Conservation (phyloP, 495 filamentous ascomycete species). For the Aspergillus cavernicola region DNA sequence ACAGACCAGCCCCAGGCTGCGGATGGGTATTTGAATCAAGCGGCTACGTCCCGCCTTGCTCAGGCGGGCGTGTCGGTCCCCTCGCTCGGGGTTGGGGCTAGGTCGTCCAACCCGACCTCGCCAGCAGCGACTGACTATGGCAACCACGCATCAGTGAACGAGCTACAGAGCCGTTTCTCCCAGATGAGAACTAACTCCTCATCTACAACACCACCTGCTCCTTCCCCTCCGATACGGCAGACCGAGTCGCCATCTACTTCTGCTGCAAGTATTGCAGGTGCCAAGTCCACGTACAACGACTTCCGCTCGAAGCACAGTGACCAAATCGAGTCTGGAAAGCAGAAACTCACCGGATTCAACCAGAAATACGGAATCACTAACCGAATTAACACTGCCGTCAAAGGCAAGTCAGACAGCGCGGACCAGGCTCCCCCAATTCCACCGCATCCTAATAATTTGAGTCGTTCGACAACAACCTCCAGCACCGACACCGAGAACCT, state of each 20-base stretch:
- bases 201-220: conserved; percentile 17
- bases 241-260: conserved; percentile 53
- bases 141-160: conserved; percentile 47
- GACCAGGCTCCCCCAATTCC: conserved; percentile 19
- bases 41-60: conserved; percentile 62
- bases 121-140: conserved; percentile 13
- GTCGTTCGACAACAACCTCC: conserved; percentile 12
- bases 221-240: conserved; percentile 41
- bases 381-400: conserved; percentile 36
- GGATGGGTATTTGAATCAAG: conserved; percentile 60
- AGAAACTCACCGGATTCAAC: conserved; percentile 52
- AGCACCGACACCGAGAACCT: conserved; percentile 12
- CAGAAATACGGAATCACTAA: conserved; percentile 20
- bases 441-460: conserved; percentile 27
- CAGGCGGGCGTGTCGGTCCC: conserved; percentile 81
- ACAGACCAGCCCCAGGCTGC: conserved; percentile 18
- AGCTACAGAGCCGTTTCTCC: conserved; percentile 67
- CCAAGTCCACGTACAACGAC: conserved; percentile 58
- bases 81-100: conserved; percentile 64
- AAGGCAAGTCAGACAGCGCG: conserved; percentile 32
- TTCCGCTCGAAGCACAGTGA: conserved; percentile 70
- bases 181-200: conserved; percentile 43
- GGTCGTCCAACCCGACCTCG: conserved; percentile 4
- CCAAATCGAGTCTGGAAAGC: conserved; percentile 63
- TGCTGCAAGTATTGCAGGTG: conserved; percentile 35